Base-by-base conservation (phyloP, 2,329 filamentous ascomycete species). In the Sporothrix luriei region DNA sequence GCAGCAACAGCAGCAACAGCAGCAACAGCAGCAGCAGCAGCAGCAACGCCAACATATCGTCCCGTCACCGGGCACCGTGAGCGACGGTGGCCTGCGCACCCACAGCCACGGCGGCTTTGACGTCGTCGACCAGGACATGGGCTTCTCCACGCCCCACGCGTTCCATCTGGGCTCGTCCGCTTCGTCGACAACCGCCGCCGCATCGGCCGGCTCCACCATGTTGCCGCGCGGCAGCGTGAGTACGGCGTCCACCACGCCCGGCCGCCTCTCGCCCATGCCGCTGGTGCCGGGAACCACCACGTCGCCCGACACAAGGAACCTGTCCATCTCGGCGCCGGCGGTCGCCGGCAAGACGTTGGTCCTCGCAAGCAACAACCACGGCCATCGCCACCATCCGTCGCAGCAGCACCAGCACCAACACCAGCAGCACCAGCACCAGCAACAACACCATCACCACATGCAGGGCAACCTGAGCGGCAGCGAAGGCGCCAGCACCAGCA, bases 401-500 rank as follows among this genome's bases (percentile, higher is more conserved):
- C 66, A 68, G 13, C 54, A 38, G 7, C 67, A 69, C 2, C 67
- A 52, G 13, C 67, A 24, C 38, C 26, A 62, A 2, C 49, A 69
- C 62, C 46, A 55, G 16, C 66, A 68, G 24, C 55, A 49, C 2
- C 68, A 69, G 19, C 59, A 52, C 29, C 46, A 62, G 7, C 67
- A 69, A 3, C 67, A 52, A 19, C 67, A 24, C 38, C 26, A 62
- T 4, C 49, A 69, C 62, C 46, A 55, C 24, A 57, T n/a, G 61
- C 24, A 33, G n/a, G 21, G 38, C 69, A 62, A 52, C 61, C 69
- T 11, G 21, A 38, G 10, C 66, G 67, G 13, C 46, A 71, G 54
- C 51, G 29, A 40, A 38, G 40, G 57, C 74, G 43, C 59, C 65
- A 48, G 29, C 67, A 65, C 59, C 46, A 61, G 61, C 65, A 61